Evolutionary conservation across 192 early-diverging fungal genomes (phyloP), one percentile per base, ranked within the genome.

Genomic region (Entophlyctis luteolus): DNA sequence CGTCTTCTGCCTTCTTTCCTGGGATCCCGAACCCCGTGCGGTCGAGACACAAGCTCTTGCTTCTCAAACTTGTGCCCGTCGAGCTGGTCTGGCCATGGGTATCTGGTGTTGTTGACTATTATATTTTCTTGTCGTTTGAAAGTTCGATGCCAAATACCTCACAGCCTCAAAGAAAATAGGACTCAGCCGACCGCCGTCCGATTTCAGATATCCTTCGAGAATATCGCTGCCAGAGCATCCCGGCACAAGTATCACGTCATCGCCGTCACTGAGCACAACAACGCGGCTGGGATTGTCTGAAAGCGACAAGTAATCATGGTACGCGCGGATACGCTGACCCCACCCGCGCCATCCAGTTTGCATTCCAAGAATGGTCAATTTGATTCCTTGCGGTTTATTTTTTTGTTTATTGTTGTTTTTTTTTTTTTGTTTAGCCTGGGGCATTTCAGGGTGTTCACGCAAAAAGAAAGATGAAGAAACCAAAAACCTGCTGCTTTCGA

Each of bases 91-190:
- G 72, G 72, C 45, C 58, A 73, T 29, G 55, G 55, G 25, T 52
- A 52, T 23, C 50, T 52, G 10, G 10, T 10, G 10, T 45, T 14
- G 12, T 14, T 14, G 10, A 12, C 12, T 14, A 45, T 45, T 45
- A 45, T n/a, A n/a, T n/a, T n/a, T n/a, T n/a, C n/a, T n/a, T n/a
- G n/a, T n/a, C n/a, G n/a, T n/a, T n/a, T n/a, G n/a, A n/a, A n/a
- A n/a, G n/a, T n/a, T n/a, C n/a, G n/a, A n/a, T 8, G 39, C 10
- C 39, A 42, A 58, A 22, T 42, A 55, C 25, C 10, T 39, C 34
- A 72, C 72, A 31, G 59, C 72, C 5, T 70, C 29, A 31, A 62
- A 58, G n/a, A 73, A 59, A 38, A 73, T 59, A n/a, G 59, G 47
- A 45, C 55, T 49, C 23, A 36, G 22, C 20, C 57, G 33, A 18